Percentiles rank a stretch among this genome's conserved stretches.
These are phyloP conservation scores for Solanum etuberosum DNA, from an alignment of 257 asterid genomes.

Conservation along the genomic window DNA sequence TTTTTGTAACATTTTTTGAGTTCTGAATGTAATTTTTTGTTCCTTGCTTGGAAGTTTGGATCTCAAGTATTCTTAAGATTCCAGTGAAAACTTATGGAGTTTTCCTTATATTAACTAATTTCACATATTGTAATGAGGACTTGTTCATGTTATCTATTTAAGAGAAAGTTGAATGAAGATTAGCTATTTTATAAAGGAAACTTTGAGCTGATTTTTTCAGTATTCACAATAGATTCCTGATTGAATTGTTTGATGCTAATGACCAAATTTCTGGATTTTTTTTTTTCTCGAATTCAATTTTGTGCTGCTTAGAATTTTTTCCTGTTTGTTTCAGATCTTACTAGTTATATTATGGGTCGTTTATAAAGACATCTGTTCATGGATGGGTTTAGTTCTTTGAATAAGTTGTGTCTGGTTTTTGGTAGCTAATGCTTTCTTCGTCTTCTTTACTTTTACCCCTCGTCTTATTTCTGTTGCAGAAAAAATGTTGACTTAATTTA, in stretches of 20 bases:
- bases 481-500: not conserved
- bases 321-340: not conserved
- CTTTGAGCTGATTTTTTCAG: not conserved
- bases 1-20: not conserved
- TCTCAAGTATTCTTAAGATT: not conserved
- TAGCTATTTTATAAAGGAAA: not conserved
- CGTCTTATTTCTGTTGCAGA: not conserved
- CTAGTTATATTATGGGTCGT: not conserved
- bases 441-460: not conserved
- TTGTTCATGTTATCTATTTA: not conserved
- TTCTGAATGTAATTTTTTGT: not conserved
- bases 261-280: not conserved
- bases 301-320: not conserved
- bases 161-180: not conserved
- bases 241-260: not conserved
- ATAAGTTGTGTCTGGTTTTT: not conserved
- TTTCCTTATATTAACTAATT: not conserved
- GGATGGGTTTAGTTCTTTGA: not conserved
- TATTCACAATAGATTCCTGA: not conserved
- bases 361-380: not conserved
- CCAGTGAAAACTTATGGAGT: not conserved
- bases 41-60: conserved; percentile 8
- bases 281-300: not conserved
- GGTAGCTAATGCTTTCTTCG: not conserved
- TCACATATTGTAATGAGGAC: not conserved